Evolutionary conservation across 2,329 filamentous ascomycete species (phyloP), one percentile per base, ranked within the genome.

Genomic region (Myotisia sp.): DNA sequence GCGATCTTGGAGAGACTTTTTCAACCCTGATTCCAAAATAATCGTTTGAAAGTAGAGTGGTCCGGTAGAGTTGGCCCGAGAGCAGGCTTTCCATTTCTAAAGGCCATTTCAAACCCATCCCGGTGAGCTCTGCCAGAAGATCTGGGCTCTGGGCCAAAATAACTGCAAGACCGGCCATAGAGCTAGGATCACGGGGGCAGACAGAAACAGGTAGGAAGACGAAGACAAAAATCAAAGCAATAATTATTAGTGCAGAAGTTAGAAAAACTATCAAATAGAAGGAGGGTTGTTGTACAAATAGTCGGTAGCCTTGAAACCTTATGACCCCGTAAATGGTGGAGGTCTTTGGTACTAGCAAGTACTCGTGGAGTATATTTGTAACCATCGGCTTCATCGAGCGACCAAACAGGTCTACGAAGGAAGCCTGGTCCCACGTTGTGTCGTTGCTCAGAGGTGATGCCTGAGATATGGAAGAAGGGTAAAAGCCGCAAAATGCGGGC

Each of bases 101-200:
- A 12, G 12, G 12, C 13, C n/a, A 12, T 3, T 10, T n/a, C 8
- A n/a, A n/a, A 8, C 14, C 22, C 17, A 29, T 36, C 5, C 26
- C 33, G 12, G 8, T 8, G 4, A 36, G 13, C 7, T 14, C 2
- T 2, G 13, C 34, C 18, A 28, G 24, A 16, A 42, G 23, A 12
- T 33, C 34, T 5, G 37, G 27, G 10, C 38, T 42, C n/a, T 26
- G 28, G 4, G 40, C 13, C 19, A 42, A 29, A 7, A 42, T 24
- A 2, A 37, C 33, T 9, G 37, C 31, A 3, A 42, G 4, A 9
- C 40, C 40, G 26, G 21, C 37, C 14, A 42, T 42, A 2, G 37
- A 40, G 9, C 37, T 26, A 3, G 37, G 34, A n/a, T 42, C 40
- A 8, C 24, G n/a, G 9, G 40, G 24, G 27, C 40, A 42, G 17